Percentiles rank a stretch among this genome's conserved stretches.
phyloP scores from a whole-genome alignment of 768 basidiomycete species.

The Tephrocybe sp. region DNA sequence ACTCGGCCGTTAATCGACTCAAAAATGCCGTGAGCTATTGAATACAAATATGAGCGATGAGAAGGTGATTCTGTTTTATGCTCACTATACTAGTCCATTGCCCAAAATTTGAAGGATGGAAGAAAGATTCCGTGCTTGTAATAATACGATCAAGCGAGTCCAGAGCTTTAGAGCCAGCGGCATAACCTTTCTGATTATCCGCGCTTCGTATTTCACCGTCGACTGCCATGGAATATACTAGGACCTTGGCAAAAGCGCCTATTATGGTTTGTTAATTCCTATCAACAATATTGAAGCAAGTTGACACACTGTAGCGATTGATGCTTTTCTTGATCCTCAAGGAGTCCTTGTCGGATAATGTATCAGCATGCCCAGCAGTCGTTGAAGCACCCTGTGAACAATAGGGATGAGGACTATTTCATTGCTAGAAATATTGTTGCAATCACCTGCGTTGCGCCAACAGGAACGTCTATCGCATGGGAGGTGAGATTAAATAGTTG shows the following conservation, averaged over 20 bases:
- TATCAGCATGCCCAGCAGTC: slow-evolving; percentile 71
- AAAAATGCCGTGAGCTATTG: slow-evolving; percentile 65
- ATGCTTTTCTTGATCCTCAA: slow-evolving; percentile 67
- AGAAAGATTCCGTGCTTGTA: slow-evolving; percentile 90
- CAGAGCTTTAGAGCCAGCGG: slow-evolving; percentile 84
- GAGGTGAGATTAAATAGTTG: background rate
- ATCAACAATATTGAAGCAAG: background rate
- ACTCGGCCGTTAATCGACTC: slow-evolving; percentile 71
- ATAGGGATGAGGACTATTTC: too few species aligned
- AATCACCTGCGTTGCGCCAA: slow-evolving; percentile 65
- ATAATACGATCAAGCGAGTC: slow-evolving; percentile 85
- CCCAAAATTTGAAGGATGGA: slow-evolving; percentile 93
- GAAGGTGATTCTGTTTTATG: slow-evolving; percentile 2
- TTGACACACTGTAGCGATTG: slow-evolving; percentile 56
- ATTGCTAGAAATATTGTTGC: background rate
- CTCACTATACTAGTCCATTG: slow-evolving; percentile 69
- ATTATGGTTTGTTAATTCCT: slow-evolving; percentile 10
- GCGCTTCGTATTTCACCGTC: slow-evolving; percentile 63
- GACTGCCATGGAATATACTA: slow-evolving; percentile 86
- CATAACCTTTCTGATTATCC: slow-evolving; percentile 47
- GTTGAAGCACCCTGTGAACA: slow-evolving; percentile 52
- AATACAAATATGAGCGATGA: slow-evolving; percentile 1
- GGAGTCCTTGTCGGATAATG: slow-evolving; percentile 50
- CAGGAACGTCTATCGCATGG: slow-evolving; percentile 55
- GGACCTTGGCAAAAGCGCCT: slow-evolving; percentile 79